Percentiles rank a stretch among this genome's conserved stretches.
Evolutionary conservation across 768 basidiomycete genomes (phyloP).

Genomic region (Boletus vinaceobasis): DNA sequence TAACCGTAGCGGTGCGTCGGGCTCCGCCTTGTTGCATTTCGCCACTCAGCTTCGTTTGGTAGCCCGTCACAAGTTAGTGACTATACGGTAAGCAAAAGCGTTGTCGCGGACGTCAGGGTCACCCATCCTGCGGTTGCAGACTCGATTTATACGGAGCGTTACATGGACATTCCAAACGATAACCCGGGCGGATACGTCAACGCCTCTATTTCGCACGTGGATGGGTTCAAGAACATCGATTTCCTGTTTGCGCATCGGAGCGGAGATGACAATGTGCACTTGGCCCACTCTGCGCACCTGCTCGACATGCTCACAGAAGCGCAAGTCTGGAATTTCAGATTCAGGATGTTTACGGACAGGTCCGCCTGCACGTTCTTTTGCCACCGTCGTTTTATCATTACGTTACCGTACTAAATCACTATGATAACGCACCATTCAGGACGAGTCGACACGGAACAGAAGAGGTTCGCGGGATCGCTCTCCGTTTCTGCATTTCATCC

Average conservation of each 20-base stretch:
- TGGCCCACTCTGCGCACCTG: constrained; percentile 83
- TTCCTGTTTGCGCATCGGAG: constrained; percentile 90
- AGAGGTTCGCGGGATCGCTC: neutral
- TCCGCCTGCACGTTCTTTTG: constrained; percentile 33
- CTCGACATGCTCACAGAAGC: constrained; percentile 89
- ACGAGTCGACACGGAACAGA: no score
- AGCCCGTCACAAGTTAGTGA: constrained; percentile 88
- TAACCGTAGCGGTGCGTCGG: constrained; percentile 78
- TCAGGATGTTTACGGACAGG: constrained; percentile 98
- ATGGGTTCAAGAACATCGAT: constrained; percentile 76
- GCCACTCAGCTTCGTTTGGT: constrained; percentile 12
- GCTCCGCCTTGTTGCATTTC: neutral
- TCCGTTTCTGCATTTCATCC: constrained; percentile 6
- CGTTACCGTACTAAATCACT: no score
- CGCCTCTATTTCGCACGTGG: constrained; percentile 84
- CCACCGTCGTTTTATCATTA: neutral
- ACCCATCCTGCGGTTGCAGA: constrained; percentile 44
- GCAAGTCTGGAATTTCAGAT: constrained; percentile 70
- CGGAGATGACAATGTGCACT: constrained; percentile 97
- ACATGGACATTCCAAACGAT: constrained; percentile 80
- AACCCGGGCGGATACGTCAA: constrained; percentile 89
- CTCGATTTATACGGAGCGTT: constrained; percentile 95
- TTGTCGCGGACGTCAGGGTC: neutral
- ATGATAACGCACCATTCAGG: no score
- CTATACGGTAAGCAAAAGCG: constrained; percentile 58